Conservation (phyloP, 2,329 filamentous ascomycete species). For the Aspergillus alliaceus region DNA sequence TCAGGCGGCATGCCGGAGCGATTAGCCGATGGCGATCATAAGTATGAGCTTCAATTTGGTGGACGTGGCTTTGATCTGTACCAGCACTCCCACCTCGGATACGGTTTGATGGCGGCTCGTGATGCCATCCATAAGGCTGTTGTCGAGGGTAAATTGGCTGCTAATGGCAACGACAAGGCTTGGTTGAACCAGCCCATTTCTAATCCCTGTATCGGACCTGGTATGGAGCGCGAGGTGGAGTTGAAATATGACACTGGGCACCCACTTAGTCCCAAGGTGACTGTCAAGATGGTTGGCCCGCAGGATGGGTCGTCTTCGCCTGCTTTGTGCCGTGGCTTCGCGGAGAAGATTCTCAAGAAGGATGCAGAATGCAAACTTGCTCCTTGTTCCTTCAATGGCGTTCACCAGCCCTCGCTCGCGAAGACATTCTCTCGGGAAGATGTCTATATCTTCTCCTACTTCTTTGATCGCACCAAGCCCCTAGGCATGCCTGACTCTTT, state of each 20-base stretch:
- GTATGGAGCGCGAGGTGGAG: constrained; percentile 71
- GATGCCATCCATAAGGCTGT: constrained; percentile 78
- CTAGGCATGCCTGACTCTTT: constrained; percentile 99
- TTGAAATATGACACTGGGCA: constrained; percentile 69
- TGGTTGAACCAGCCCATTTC: constrained; percentile 72
- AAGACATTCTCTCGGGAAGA: constrained; percentile 93
- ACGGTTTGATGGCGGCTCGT: constrained; percentile 92
- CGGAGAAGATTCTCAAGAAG: constrained; percentile 89
- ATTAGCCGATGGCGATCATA: constrained; percentile 88
- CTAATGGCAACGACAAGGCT: constrained; percentile 59
- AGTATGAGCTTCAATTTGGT: constrained; percentile 87
- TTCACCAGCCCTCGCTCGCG: constrained; percentile 86
- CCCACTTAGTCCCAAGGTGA: constrained; percentile 62
- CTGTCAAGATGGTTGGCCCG: constrained; percentile 87
- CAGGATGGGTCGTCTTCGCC: constrained; percentile 61
- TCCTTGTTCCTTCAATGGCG: constrained; percentile 97
- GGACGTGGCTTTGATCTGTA: constrained; percentile 90
- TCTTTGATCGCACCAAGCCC: constrained; percentile 90
- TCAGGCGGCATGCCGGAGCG: constrained; percentile 81
- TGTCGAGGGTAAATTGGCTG: constrained; percentile 67
- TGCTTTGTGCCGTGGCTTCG: constrained; percentile 84
- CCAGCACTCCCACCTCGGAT: constrained; percentile 96
- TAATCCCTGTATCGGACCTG: constrained; percentile 84
- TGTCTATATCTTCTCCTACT: constrained; percentile 96
- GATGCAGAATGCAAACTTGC: constrained; percentile 76